Percentiles rank a stretch among this genome's conserved stretches.
phyloP scores from a whole-genome alignment of 345 rosid species.

The Reutealis trisperma region DNA sequence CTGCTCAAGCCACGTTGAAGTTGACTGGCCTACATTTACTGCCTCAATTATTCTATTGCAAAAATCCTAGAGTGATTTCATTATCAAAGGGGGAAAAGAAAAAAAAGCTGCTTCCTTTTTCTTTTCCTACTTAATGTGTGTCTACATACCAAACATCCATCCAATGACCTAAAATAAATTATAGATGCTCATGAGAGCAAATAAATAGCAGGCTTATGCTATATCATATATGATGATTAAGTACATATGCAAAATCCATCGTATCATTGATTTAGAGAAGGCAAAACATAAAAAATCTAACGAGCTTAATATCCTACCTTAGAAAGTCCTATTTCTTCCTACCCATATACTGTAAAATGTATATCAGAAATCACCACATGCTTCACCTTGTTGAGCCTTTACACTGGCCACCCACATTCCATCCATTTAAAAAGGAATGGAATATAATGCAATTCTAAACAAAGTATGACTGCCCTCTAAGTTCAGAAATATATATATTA shows the following conservation, averaged over 20 bases:
- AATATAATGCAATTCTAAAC: not conserved
- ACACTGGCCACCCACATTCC: not conserved
- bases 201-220: not conserved
- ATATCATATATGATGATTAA: not conserved
- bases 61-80: conserved; percentile 22
- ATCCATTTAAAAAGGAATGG: not conserved
- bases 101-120: not conserved
- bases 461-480: not conserved
- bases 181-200: not conserved
- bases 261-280: not conserved
- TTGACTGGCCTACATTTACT: conserved; percentile 44
- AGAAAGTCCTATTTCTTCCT: too few species aligned
- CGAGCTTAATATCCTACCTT: not conserved
- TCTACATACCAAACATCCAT: not conserved
- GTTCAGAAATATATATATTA: not conserved
- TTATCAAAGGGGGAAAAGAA: not conserved
- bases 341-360: not conserved
- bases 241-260: not conserved
- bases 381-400: not conserved
- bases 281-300: not conserved
- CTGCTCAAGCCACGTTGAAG: conserved; percentile 58
- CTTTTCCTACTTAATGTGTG: not conserved
- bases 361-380: not conserved
- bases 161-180: not conserved
- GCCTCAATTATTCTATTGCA: conserved; percentile 32